Percentiles rank a stretch among this genome's conserved stretches.
phyloP scores from a whole-genome alignment of 1,284 basidiomycete species.

The Filobasidium uniguttulatum region DNA sequence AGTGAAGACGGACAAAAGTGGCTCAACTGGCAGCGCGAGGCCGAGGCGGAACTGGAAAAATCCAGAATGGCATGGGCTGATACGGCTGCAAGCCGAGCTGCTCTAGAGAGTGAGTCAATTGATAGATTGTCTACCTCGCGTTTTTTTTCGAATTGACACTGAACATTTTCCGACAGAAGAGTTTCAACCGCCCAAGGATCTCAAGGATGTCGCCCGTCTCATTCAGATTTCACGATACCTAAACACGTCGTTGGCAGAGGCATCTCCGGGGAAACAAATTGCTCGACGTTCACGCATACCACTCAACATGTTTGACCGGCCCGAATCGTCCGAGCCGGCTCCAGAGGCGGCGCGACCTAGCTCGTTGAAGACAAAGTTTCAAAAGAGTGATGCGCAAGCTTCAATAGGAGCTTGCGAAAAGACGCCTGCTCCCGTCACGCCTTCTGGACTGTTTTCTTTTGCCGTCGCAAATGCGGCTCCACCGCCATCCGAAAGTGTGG shows the following conservation, averaged over 20 bases:
- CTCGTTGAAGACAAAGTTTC: conserved; percentile 10
- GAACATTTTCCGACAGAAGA: neutral
- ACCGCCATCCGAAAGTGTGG: too few relatives aligned
- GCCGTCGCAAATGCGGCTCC: neutral
- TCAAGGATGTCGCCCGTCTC: conserved; percentile 3
- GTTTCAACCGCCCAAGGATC: conserved; percentile 7
- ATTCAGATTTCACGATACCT: conserved; percentile 10
- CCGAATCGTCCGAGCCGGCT: neutral
- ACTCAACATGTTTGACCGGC: neutral
- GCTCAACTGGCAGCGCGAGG: conserved; percentile 4
- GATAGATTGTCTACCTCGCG: too few relatives aligned
- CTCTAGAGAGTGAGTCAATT: conserved; percentile 3
- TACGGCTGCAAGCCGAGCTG: conserved; percentile 3
- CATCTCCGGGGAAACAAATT: conserved; percentile 11
- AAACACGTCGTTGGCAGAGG: conserved; percentile 6
- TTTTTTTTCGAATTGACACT: neutral
- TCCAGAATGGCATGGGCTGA: conserved; percentile 10
- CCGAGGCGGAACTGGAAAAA: conserved; percentile 2
- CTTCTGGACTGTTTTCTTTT: neutral
- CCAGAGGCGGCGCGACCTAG: neutral
- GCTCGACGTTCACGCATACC: neutral
- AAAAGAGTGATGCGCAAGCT: conserved; percentile 1
- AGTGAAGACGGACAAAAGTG: conserved; percentile 3
- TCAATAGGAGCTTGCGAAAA: neutral
- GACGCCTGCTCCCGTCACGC: neutral